Base-by-base conservation (phyloP, 257 asterid species). In the Scutellaria galericulata region DNA sequence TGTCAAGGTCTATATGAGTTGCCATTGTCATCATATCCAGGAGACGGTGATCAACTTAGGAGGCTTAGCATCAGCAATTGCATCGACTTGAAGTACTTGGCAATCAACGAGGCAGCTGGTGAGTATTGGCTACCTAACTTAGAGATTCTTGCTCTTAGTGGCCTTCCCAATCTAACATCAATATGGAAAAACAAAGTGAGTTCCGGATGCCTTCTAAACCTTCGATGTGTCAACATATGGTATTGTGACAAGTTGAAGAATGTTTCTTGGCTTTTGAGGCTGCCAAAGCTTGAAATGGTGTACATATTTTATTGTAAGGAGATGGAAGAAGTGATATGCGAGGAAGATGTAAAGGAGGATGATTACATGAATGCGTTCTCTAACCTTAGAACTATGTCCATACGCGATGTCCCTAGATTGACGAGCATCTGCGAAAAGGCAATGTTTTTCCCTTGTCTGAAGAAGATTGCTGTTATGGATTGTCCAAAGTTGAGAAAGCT, bases 61-160 rank as follows among this genome's bases (percentile, higher is more conserved):
- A 78, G 89, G 39, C 85, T 82, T 41, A 85, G 89, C 83, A 73
- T 84, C 64, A 84, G 70, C 74, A 84, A 82, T 41, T 84, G 86
- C 57, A 6, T 68, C 48, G 78, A 84, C 55, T 67, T 82, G 42
- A 75, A 75, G 51, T 68, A 27, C 61, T 73, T 84, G 70, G 64
- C 48, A 10, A 79, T 84, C 64, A 67, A 72, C 2, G 85, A 77
- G 61, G 75, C 84, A 14, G 80, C 78, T 20, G 79, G 79, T 37
- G 51, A 74, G 20, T 75, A 66, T 27, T 79, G 89, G 89, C 76
- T 84, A 51, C 86, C 84, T 1, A 81, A 77, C 71, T 79, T 84
- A 2, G 89, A 84, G 76, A 74, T 77, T 66, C 82, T 84, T 62
- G 86, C 89, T 46, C 75, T 84, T 15, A 77, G 75, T 18, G 83